Evolutionary conservation across 495 filamentous ascomycete genomes (phyloP).

Genomic region (Cercophora scortea): DNA sequence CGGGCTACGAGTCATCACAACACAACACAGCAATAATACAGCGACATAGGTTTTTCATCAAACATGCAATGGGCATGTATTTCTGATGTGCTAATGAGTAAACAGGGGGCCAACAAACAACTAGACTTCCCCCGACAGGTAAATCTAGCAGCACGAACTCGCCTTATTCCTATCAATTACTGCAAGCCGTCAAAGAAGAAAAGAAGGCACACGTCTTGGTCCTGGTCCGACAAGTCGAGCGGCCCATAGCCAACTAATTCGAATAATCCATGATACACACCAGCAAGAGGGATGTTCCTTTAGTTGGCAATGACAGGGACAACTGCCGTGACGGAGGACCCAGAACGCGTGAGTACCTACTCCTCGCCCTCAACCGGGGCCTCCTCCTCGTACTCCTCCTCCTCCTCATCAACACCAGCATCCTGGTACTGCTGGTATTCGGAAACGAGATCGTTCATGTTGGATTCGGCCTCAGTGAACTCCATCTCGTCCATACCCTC

Average conservation of each 20-base stretch:
- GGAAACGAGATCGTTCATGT: slow-evolving; percentile 99
- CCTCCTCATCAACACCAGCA: slow-evolving; percentile 71
- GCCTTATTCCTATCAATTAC: slow-evolving; percentile 12
- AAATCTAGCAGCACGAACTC: slow-evolving; percentile 12
- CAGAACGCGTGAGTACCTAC: slow-evolving; percentile 12
- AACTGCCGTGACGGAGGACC: background rate
- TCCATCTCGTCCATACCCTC: slow-evolving; percentile 99
- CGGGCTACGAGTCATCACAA: too few species aligned
- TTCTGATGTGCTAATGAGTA: slow-evolving; percentile 12
- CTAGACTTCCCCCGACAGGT: slow-evolving; percentile 9
- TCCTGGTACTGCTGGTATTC: slow-evolving; percentile 99
- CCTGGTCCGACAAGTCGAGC: too few species aligned
- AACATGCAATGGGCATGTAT: slow-evolving; percentile 15
- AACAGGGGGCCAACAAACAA: background rate
- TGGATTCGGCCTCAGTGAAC: slow-evolving; percentile 99
- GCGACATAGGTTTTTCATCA: slow-evolving; percentile 1
- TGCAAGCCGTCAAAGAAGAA: background rate
- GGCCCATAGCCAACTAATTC: background rate
- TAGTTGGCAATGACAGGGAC: background rate
- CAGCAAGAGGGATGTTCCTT: slow-evolving; percentile 5
- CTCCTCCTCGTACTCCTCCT: slow-evolving; percentile 60
- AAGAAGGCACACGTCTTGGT: too few species aligned
- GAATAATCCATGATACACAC: background rate
- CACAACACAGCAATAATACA: too few species aligned
- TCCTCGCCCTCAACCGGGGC: slow-evolving; percentile 46